phyloP scores from a whole-genome alignment of 352 stramenopile genomes.

The Peronospora destructor region DNA sequence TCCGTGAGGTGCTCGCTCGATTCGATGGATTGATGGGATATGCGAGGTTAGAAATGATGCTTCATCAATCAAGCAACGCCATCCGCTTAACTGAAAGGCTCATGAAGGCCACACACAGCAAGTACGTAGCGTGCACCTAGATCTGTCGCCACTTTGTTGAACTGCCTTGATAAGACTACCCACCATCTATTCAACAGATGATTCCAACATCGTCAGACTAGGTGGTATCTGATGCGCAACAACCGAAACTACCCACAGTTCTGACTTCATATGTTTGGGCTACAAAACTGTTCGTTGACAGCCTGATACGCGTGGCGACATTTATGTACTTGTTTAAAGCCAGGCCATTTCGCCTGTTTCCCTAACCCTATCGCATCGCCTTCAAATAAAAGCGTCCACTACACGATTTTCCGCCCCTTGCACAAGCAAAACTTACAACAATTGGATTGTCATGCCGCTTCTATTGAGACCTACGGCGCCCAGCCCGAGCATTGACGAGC shows the following conservation, averaged over 20 bases:
- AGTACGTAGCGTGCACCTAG: constrained; percentile 10
- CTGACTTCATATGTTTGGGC: constrained; percentile 1
- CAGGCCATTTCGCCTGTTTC: constrained; percentile 6
- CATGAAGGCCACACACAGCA: neutral
- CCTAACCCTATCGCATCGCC: constrained; percentile 7
- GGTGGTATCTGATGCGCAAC: neutral
- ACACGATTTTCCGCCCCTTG: constrained; percentile 18
- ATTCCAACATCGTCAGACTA: neutral
- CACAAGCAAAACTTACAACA: neutral
- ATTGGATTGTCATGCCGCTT: constrained; percentile 44
- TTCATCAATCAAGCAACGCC: too few species aligned
- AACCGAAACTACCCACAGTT: constrained; percentile 12
- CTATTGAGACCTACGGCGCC: constrained; percentile 58
- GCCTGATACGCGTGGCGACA: neutral
- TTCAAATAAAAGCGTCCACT: constrained; percentile 10
- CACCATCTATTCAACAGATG: constrained; percentile 8
- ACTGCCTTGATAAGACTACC: constrained; percentile 5
- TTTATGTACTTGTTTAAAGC: constrained; percentile 1
- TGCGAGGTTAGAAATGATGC: neutral
- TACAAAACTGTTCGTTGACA: neutral
- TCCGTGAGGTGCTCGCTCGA: constrained; percentile 1
- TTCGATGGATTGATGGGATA: constrained; percentile 11
- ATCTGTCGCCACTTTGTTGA: constrained; percentile 7
- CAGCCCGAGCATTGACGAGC: constrained; percentile 66
- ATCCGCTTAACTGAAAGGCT: too few species aligned